Evolutionary conservation across 139 green algal genomes (phyloP).

Genomic region (Asterochloris sp.): DNA sequence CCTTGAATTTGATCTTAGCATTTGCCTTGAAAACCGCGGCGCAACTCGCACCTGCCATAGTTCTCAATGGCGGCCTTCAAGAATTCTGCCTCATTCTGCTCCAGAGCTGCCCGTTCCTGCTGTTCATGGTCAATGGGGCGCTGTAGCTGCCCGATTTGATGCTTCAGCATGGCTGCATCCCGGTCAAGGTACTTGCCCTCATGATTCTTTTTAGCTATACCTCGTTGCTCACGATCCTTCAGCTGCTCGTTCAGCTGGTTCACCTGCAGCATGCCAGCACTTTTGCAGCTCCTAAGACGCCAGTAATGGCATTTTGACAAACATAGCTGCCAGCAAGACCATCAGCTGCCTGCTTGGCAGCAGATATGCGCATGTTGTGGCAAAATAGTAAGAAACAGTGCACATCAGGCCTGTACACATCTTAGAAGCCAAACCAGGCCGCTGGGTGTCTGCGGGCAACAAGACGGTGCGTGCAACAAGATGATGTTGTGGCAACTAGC

Average conservation of each 20-base stretch:
- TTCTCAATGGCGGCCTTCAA: constrained; percentile 48
- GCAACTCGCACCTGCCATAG: constrained; percentile 43
- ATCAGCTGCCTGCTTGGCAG: too few species aligned
- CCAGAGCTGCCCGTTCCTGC: constrained; percentile 28
- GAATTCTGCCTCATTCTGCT: constrained; percentile 40
- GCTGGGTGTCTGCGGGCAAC: too few species aligned
- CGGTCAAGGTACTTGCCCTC: constrained; percentile 6
- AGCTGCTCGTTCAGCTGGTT: constrained; percentile 10
- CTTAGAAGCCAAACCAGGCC: too few species aligned
- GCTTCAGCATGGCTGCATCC: constrained; percentile 12
- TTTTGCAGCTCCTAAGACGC: neutral
- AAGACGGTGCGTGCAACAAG: too few species aligned
- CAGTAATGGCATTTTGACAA: too few species aligned
- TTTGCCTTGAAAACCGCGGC: too few species aligned
- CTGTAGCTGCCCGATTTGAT: constrained; percentile 21
- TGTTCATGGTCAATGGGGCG: constrained; percentile 25
- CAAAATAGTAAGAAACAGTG: too few species aligned
- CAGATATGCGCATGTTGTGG: too few species aligned
- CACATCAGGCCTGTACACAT: too few species aligned
- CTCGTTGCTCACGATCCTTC: constrained; percentile 5
- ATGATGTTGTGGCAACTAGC: too few species aligned
- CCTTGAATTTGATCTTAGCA: too few species aligned
- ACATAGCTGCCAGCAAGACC: too few species aligned
- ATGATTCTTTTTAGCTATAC: constrained; percentile 14
- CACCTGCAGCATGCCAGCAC: neutral